Evolutionary conservation across 352 stramenopile genomes (phyloP).

Genomic region (Phytophthora rubi): DNA sequence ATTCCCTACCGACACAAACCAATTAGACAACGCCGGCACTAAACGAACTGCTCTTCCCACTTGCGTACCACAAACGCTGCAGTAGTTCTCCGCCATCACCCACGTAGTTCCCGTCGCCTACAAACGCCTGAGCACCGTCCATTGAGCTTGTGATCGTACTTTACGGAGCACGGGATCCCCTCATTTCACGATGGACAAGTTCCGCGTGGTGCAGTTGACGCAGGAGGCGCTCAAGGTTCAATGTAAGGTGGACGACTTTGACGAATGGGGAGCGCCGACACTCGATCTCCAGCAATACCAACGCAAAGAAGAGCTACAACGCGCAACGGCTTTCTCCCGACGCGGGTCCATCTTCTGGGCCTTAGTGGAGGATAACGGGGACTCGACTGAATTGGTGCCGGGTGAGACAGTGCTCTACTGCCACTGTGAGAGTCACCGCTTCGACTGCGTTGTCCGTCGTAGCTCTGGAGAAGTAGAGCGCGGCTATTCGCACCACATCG

Average conservation of each 20-base stretch:
- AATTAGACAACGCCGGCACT: not conserved
- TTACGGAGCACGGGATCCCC: not conserved
- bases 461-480: slow-evolving; percentile 40
- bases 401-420: slow-evolving; percentile 41
- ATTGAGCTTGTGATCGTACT: slow-evolving; percentile 13
- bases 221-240: slow-evolving; percentile 49
- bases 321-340: slow-evolving; percentile 54
- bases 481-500: slow-evolving; percentile 66
- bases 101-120: slow-evolving; percentile 57
- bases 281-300: slow-evolving; percentile 53
- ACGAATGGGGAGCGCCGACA: slow-evolving; percentile 47
- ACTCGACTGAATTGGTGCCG: slow-evolving; percentile 19
- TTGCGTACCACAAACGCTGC: slow-evolving; percentile 55
- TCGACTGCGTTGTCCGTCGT: slow-evolving; percentile 51
- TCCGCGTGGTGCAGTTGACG: slow-evolving; percentile 52
- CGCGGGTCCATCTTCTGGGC: slow-evolving; percentile 72
- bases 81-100: slow-evolving; percentile 58
- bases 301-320: slow-evolving; percentile 55
- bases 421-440: slow-evolving; percentile 68
- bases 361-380: slow-evolving; percentile 51
- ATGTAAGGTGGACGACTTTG: slow-evolving; percentile 57
- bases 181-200: slow-evolving; percentile 15
- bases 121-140: slow-evolving; percentile 32
- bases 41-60: not conserved
- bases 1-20: slow-evolving; percentile 43